These are phyloP conservation scores for Emergomyces africanus DNA, from an alignment of 2,329 filamentous ascomycete species.

Conservation along the genomic window DNA sequence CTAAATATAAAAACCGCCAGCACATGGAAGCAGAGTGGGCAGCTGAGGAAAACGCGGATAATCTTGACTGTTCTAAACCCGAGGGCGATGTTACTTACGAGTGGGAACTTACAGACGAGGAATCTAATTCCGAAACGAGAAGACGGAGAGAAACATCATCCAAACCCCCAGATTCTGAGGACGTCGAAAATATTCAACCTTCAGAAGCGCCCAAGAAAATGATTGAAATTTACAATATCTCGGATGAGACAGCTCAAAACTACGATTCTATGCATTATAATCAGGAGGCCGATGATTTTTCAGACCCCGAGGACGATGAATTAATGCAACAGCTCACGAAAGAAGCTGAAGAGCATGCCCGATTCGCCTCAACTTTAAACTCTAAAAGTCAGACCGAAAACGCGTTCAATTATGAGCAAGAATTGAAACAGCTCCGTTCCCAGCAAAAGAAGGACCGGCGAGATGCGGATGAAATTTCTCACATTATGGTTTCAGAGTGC, in stretches of 20 bases:
- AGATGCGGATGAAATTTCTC: constrained; percentile 92
- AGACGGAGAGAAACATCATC: constrained; percentile 19
- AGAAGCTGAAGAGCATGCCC: constrained; percentile 86
- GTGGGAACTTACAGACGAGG: constrained; percentile 8
- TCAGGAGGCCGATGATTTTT: constrained; percentile 40
- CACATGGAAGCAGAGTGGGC: not conserved
- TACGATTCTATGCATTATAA: not conserved
- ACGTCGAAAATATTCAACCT: constrained; percentile 27
- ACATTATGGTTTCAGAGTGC: constrained; percentile 91
- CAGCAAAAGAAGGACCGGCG: constrained; percentile 94
- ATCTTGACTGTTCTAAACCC: not conserved
- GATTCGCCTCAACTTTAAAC: constrained; percentile 81
- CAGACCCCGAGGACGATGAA: constrained; percentile 85
- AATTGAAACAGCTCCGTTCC: constrained; percentile 73
- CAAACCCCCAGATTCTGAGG: constrained; percentile 40
- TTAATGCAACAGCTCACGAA: constrained; percentile 72
- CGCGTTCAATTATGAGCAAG: constrained; percentile 68
- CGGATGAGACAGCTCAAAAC: not conserved
- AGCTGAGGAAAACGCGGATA: not conserved
- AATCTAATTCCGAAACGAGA: not conserved
- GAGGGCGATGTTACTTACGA: constrained; percentile 12
- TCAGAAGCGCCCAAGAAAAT: not conserved
- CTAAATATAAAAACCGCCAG: not conserved
- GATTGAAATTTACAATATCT: constrained; percentile 3
- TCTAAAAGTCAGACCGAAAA: constrained; percentile 58